Conservation (phyloP, 495 filamentous ascomycete species). For the Aspergillus avenaceus region DNA sequence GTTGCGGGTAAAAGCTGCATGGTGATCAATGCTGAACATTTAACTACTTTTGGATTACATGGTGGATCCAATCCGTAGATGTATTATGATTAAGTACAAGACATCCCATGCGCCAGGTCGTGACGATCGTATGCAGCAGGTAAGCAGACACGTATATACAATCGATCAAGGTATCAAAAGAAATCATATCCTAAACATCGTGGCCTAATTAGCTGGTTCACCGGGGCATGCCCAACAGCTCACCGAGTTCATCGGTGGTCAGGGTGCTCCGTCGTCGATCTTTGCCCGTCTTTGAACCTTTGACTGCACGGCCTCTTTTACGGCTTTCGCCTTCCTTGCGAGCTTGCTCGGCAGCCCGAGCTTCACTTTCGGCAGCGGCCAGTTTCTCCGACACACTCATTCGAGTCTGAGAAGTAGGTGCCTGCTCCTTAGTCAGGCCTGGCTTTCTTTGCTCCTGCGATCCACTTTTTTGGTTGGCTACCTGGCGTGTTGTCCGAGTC, state of each 20-base stretch:
- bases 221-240: conserved; percentile 46
- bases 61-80: neutral
- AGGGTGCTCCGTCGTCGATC: conserved; percentile 65
- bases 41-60: too few relatives aligned
- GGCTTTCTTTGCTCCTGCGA: neutral
- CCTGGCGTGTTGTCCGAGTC: conserved; percentile 28
- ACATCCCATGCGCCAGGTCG: conserved; percentile 22
- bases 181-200: conserved; percentile 4
- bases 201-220: conserved; percentile 13
- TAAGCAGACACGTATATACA: conserved; percentile 6
- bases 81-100: conserved; percentile 7
- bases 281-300: conserved; percentile 34
- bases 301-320: conserved; percentile 39
- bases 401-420: conserved; percentile 11
- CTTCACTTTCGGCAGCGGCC: conserved; percentile 43
- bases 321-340: conserved; percentile 41
- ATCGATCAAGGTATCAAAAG: conserved; percentile 10
- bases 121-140: conserved; percentile 1
- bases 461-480: conserved; percentile 19
- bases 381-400: conserved; percentile 43
- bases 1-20: too few relatives aligned
- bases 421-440: conserved; percentile 14
- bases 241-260: conserved; percentile 67
- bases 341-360: conserved; percentile 32
- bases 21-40: too few relatives aligned